phyloP scores from a whole-genome alignment of 345 rosid species.

The Raphanus raphanistrum region DNA sequence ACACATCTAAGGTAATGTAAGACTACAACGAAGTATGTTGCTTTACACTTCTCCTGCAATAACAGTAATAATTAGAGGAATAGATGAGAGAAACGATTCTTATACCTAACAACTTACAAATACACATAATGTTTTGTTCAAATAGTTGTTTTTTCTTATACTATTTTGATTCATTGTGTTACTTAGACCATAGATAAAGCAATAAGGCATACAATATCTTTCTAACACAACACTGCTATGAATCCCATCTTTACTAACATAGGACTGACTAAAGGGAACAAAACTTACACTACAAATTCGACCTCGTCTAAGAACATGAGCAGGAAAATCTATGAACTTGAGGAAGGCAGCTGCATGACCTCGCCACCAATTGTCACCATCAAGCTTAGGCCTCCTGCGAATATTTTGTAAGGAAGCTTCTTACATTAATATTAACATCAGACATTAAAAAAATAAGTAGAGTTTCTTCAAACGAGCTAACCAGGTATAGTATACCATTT shows the following conservation, averaged over 20 bases:
- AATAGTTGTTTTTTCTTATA: neutral
- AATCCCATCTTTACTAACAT: neutral
- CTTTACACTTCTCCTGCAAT: constrained; percentile 71
- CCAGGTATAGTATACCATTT: constrained; percentile 45
- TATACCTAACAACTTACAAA: neutral
- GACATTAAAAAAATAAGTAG: constrained; percentile 18
- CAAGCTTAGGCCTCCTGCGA: constrained; percentile 68
- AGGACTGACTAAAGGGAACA: neutral
- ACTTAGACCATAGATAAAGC: neutral
- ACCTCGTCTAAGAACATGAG: constrained; percentile 66
- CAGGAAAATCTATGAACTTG: constrained; percentile 59
- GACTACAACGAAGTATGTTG: constrained; percentile 85
- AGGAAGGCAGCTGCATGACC: constrained; percentile 95
- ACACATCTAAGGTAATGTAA: constrained; percentile 67
- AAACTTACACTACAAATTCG: constrained; percentile 70
- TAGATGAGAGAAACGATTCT: constrained; percentile 5
- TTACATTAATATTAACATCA: neutral
- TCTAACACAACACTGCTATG: neutral
- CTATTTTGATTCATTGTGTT: neutral
- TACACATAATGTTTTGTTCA: neutral
- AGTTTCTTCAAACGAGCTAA: constrained; percentile 36
- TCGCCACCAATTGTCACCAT: constrained; percentile 95
- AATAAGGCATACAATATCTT: neutral
- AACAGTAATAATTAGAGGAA: constrained; percentile 10
- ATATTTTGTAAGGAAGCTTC: constrained; percentile 19